These are phyloP conservation scores for Stylosanthes scabra DNA, from an alignment of 331 rosid genomes.

Conservation along the genomic window DNA sequence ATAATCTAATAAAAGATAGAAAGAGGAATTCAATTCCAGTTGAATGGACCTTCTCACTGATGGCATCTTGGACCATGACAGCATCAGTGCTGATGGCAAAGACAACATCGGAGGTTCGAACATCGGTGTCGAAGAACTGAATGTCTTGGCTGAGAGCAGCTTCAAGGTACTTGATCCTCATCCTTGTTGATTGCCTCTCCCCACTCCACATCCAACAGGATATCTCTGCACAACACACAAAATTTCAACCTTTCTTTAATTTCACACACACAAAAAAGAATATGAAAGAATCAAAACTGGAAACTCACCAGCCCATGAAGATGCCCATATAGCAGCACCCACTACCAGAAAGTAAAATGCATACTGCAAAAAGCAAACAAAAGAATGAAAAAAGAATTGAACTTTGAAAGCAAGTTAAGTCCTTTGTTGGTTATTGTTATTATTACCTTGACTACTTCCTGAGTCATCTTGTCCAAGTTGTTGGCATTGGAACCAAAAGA, in stretches of 20 bases:
- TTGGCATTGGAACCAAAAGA: constrained; percentile 94
- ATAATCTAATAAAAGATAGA: background rate
- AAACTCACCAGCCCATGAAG: constrained; percentile 95
- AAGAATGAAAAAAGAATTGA: background rate
- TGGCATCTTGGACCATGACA: constrained; percentile 98
- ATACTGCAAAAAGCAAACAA: constrained; percentile 62
- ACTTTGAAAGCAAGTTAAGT: constrained; percentile 8
- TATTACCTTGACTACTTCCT: constrained; percentile 85
- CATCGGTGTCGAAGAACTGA: constrained; percentile 89
- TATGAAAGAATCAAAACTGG: background rate
- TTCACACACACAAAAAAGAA: too few species aligned
- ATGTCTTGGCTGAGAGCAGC: constrained; percentile 93
- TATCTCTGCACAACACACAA: constrained; percentile 70
- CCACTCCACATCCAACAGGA: constrained; percentile 99
- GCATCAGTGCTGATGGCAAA: constrained; percentile 91
- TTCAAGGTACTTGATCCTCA: constrained; percentile 95
- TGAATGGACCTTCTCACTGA: constrained; percentile 86
- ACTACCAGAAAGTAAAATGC: constrained; percentile 96
- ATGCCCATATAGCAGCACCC: constrained; percentile 99
- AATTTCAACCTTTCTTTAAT: background rate
- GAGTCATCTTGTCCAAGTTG: constrained; percentile 84
- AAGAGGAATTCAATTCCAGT: background rate
- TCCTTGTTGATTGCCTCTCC: constrained; percentile 91
- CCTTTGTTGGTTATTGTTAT: background rate
- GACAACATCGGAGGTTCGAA: constrained; percentile 95